These are phyloP conservation scores for Aspergillus uvarum DNA, from an alignment of 2,329 filamentous ascomycete species.

Conservation along the genomic window DNA sequence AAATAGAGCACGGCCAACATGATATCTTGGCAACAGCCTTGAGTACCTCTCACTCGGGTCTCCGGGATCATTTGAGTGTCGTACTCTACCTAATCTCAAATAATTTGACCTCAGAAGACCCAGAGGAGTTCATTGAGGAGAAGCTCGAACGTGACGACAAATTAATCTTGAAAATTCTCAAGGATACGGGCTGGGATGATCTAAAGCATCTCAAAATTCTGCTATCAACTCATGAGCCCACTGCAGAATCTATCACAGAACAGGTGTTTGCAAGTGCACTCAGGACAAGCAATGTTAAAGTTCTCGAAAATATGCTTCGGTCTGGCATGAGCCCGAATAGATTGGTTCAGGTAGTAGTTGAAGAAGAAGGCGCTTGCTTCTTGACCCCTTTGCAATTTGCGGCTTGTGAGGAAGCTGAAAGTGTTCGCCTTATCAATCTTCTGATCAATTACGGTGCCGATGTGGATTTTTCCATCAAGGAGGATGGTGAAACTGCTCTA, in stretches of 20 bases:
- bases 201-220: background rate
- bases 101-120: slow-evolving; percentile 9
- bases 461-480: background rate
- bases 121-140: background rate
- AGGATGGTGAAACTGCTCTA: background rate
- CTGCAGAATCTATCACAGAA: slow-evolving; percentile 19
- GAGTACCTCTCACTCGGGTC: background rate
- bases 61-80: background rate
- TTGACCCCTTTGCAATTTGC: slow-evolving; percentile 8
- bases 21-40: background rate
- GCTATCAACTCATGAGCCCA: slow-evolving; percentile 15
- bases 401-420: no score
- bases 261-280: slow-evolving; percentile 17
- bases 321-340: background rate
- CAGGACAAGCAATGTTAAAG: background rate
- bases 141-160: background rate
- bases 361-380: background rate
- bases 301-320: background rate
- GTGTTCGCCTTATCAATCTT: background rate
- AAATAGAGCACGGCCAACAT: slow-evolving; percentile 9
- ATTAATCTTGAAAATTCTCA: slow-evolving; percentile 1
- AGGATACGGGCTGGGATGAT: slow-evolving; percentile 4
- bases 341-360: background rate
- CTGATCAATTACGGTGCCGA: background rate
- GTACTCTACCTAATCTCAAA: slow-evolving; percentile 19